Conservation (phyloP, 495 filamentous ascomycete genomes). For the Massariosphaeria phaeospora region DNA sequence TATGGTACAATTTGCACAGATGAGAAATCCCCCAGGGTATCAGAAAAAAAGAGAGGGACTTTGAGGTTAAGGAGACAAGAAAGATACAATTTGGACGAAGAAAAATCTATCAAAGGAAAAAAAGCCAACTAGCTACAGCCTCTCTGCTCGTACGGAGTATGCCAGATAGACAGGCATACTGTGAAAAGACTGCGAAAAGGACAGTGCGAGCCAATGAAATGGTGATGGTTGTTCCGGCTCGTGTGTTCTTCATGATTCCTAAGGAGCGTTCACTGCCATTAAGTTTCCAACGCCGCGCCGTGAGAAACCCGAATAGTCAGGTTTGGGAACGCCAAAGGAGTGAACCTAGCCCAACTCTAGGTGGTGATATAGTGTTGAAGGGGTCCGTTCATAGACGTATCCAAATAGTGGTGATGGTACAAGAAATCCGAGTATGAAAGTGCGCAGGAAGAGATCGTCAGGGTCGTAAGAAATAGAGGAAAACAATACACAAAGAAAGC, state of each 20-base stretch:
- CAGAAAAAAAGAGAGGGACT: neutral
- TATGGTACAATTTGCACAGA: no score
- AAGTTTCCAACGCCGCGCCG: no score
- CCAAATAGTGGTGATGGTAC: neutral
- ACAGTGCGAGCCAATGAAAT: neutral
- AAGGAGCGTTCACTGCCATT: slow-evolving; percentile 11
- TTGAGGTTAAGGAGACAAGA: neutral
- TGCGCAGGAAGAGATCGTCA: slow-evolving; percentile 16
- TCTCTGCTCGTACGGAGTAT: neutral
- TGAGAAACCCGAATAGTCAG: no score
- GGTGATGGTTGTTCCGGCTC: neutral
- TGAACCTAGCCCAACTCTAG: slow-evolving; percentile 23
- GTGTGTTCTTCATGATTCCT: slow-evolving; percentile 15
- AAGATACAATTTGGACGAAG: neutral
- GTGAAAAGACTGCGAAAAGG: slow-evolving; percentile 1
- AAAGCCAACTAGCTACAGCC: slow-evolving; percentile 2
- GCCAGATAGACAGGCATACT: neutral
- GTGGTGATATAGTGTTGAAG: slow-evolving; percentile 1
- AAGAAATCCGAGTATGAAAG: neutral
- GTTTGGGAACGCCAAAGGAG: slow-evolving; percentile 16
- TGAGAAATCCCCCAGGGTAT: no score
- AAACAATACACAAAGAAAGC: neutral
- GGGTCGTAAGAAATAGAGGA: slow-evolving; percentile 4
- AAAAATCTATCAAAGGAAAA: slow-evolving; percentile 4
- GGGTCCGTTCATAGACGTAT: neutral